Evolutionary conservation across 148 eudicot species (phyloP).

Genomic region (Rhododendron griersonianum): DNA sequence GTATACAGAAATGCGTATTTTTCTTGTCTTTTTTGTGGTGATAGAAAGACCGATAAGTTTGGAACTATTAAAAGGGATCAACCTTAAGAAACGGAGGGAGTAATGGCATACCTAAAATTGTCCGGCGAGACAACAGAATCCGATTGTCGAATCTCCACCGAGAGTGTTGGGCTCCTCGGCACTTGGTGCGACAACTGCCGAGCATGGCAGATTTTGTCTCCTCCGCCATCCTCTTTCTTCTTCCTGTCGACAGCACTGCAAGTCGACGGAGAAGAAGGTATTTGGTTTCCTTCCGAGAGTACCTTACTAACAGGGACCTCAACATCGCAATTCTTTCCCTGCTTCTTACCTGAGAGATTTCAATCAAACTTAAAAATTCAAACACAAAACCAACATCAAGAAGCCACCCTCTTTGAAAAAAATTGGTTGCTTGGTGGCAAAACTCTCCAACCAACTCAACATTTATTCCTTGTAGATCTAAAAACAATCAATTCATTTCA

Average conservation of each 20-base stretch:
- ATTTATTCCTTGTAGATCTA: not conserved
- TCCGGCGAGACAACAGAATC: conserved; percentile 15
- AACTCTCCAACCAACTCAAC: not conserved
- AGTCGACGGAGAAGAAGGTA: not conserved
- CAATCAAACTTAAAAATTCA: not conserved
- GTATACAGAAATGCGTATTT: too few species aligned
- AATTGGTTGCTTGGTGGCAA: too few species aligned
- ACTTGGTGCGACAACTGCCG: conserved; percentile 23
- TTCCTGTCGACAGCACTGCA: not conserved
- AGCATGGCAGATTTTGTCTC: not conserved
- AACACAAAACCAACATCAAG: not conserved
- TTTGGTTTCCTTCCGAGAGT: not conserved
- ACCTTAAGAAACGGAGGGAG: not conserved
- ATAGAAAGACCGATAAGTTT: not conserved
- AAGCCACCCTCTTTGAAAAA: too few species aligned
- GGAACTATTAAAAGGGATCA: not conserved
- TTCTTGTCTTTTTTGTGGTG: too few species aligned
- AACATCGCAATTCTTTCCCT: conserved; percentile 12
- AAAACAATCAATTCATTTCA: not conserved
- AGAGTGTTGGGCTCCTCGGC: conserved; percentile 52
- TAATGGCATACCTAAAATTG: not conserved
- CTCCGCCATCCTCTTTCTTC: not conserved
- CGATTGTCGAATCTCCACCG: conserved; percentile 39
- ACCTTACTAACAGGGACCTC: not conserved
- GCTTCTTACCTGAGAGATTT: conserved; percentile 36